Percentiles rank a stretch among this genome's conserved stretches.
phyloP scores from a whole-genome alignment of 495 filamentous ascomycete species.

The Cetradonia linearis region DNA sequence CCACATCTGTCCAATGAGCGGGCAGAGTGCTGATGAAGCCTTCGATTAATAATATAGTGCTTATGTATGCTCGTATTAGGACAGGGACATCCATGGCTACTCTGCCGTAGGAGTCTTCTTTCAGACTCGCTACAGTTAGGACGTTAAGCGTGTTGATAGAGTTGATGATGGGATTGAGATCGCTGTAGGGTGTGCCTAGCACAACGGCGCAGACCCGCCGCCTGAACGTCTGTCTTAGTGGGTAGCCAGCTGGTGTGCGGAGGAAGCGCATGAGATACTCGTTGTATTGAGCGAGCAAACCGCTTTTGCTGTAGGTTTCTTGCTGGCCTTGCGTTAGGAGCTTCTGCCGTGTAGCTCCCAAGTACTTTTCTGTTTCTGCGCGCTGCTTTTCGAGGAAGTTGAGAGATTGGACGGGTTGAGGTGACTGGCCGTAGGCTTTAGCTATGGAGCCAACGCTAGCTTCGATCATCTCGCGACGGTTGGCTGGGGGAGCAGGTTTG shows the following conservation, averaged over 20 bases:
- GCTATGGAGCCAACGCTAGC: constrained; percentile 44
- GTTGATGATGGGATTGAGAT: constrained; percentile 54
- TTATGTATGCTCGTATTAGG: constrained; percentile 61
- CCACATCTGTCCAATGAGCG: constrained; percentile 76
- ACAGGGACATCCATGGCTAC: constrained; percentile 67
- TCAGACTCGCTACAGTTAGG: constrained; percentile 60
- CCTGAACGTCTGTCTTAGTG: constrained; percentile 61
- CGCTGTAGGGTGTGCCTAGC: constrained; percentile 57
- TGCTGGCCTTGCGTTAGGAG: constrained; percentile 39
- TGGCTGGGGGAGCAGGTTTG: constrained; percentile 36
- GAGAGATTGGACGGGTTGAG: constrained; percentile 22
- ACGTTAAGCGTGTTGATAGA: constrained; percentile 57
- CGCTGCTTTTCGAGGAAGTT: constrained; percentile 14
- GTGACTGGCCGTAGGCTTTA: constrained; percentile 49
- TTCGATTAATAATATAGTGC: constrained; percentile 58
- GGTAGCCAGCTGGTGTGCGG: constrained; percentile 48
- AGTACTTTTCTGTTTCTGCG: constrained; percentile 11
- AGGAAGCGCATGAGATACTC: constrained; percentile 34
- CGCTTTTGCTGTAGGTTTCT: constrained; percentile 33
- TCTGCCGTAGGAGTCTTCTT: constrained; percentile 79
- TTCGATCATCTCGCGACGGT: constrained; percentile 41
- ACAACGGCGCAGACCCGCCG: constrained; percentile 52
- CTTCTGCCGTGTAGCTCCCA: constrained; percentile 22
- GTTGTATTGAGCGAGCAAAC: constrained; percentile 32
- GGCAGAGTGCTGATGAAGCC: constrained; percentile 49